Conservation (phyloP, 176 grass and related monocot genomes). For the Triticum turgidum region DNA sequence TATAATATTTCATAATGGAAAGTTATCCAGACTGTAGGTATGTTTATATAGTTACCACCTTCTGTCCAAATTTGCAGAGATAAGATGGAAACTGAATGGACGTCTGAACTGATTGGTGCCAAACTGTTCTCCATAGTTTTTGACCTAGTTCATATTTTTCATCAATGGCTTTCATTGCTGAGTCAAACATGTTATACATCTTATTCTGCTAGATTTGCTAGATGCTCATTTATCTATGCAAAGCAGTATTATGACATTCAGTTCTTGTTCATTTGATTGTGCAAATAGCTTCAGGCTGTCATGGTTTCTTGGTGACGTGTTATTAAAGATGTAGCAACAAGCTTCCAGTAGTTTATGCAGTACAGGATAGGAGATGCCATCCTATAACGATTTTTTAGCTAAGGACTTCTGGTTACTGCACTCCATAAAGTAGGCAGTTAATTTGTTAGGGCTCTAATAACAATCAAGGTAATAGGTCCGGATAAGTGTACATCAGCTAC, state of each 20-base stretch:
- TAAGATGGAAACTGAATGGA: constrained; percentile 30
- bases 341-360: not conserved
- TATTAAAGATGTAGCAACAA: not conserved
- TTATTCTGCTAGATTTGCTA: constrained; percentile 7
- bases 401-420: not conserved
- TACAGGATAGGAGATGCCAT: not conserved
- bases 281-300: not conserved
- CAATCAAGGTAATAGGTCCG: not conserved
- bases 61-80: constrained; percentile 43
- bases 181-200: constrained; percentile 39
- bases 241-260: not conserved
- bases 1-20: not conserved
- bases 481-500: not conserved
- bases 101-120: constrained; percentile 40
- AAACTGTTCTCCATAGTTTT: constrained; percentile 70
- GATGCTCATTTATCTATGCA: constrained; percentile 1
- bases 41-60: not conserved
- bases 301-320: constrained; percentile 7
- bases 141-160: constrained; percentile 80
- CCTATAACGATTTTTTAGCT: not conserved
- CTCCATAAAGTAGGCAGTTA: not conserved
- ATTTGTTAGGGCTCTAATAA: constrained; percentile 6
- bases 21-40: not conserved
- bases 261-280: constrained; percentile 16
- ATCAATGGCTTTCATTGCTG: constrained; percentile 70